phyloP scores from a whole-genome alignment of 1,284 basidiomycete genomes.

The Mycena citricolor region DNA sequence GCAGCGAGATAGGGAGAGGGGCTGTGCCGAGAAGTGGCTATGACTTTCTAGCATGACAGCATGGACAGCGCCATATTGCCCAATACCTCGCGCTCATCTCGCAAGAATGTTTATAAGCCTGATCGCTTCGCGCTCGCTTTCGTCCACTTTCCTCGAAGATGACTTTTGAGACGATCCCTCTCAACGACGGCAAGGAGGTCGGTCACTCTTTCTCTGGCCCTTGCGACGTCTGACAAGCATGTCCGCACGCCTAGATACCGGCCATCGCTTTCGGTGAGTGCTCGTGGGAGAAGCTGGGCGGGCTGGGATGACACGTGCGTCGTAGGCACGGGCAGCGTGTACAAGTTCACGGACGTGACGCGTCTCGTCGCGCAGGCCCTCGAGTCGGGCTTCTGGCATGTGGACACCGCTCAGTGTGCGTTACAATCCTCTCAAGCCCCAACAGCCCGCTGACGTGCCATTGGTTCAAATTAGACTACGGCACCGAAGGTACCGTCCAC shows the following conservation, averaged over 20 bases:
- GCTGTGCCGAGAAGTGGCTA: too few relatives aligned
- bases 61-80: too few relatives aligned
- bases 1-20: too few relatives aligned
- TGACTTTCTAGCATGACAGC: too few relatives aligned
- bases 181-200: conserved; percentile 25
- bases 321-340: conserved; percentile 21
- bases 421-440: neutral
- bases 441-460: neutral
- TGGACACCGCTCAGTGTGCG: conserved; percentile 49
- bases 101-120: too few relatives aligned
- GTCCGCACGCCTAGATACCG: conserved; percentile 25
- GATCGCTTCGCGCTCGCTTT: too few relatives aligned
- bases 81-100: too few relatives aligned
- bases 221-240: neutral
- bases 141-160: conserved; percentile 12
- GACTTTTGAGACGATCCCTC: conserved; percentile 20
- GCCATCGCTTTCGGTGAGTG: conserved; percentile 30
- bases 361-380: conserved; percentile 43
- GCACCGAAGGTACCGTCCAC: conserved; percentile 37
- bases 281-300: neutral
- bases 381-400: conserved; percentile 45
- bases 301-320: neutral
- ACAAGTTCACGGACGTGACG: conserved; percentile 30
- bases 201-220: neutral
- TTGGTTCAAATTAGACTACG: conserved; percentile 35